Conservation (phyloP, 148 eudicot genomes). For the Vaccinium corymbosum region DNA sequence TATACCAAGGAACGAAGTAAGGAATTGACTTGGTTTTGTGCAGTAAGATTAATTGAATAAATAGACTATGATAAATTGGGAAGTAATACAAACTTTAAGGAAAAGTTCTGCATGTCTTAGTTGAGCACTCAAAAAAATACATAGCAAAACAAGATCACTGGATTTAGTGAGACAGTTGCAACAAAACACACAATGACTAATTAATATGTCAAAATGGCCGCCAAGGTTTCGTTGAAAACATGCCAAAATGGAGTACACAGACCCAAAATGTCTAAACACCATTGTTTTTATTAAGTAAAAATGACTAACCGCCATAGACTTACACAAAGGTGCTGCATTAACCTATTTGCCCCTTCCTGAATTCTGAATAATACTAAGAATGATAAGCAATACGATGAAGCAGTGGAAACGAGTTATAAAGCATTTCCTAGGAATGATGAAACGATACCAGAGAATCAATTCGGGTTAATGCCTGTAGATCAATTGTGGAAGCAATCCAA, state of each 20-base stretch:
- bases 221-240: neutral
- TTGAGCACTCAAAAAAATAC: conserved; percentile 1
- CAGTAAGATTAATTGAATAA: neutral
- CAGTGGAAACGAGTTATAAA: neutral
- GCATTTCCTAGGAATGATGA: neutral
- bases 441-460: neutral
- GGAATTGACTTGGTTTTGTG: neutral
- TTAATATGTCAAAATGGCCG: neutral
- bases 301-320: conserved; percentile 4
- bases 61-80: neutral
- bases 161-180: neutral
- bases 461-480: neutral
- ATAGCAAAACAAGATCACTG: neutral
- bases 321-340: neutral
- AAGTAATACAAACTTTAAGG: neutral
- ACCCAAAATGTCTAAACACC: conserved; percentile 1
- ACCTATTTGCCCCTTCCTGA: neutral
- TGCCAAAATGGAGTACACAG: neutral
- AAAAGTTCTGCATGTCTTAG: neutral
- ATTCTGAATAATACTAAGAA: neutral
- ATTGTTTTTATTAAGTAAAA: too few relatives aligned
- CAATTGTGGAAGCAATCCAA: neutral
- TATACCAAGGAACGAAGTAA: neutral
- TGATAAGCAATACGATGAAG: neutral
- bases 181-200: neutral